phyloP scores from a whole-genome alignment of 1,284 basidiomycete species.

The Tilletia walkeri region DNA sequence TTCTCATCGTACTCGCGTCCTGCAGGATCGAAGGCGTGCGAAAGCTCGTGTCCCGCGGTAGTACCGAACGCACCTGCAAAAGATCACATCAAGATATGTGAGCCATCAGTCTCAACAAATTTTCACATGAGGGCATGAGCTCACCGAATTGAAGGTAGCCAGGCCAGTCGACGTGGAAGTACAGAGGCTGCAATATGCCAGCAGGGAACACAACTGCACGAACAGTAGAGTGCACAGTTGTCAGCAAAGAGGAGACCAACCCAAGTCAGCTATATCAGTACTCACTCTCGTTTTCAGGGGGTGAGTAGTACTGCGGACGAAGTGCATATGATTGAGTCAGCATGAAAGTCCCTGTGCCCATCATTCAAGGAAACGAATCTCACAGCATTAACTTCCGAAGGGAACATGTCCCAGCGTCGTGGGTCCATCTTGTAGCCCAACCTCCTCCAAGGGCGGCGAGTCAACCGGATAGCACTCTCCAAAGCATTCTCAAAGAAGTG shows the following conservation, averaged over 20 bases:
- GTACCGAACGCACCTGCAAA: conserved; percentile 38
- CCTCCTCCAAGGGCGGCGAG: conserved; percentile 62
- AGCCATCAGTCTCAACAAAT: background rate
- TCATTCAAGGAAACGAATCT: conserved; percentile 63
- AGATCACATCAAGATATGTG: background rate
- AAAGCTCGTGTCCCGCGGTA: conserved; percentile 47
- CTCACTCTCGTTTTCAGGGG: conserved; percentile 61
- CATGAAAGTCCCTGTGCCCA: background rate
- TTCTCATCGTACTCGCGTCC: conserved; percentile 67
- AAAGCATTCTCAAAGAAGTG: conserved; percentile 84
- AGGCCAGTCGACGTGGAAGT: conserved; percentile 84
- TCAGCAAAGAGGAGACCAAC: background rate
- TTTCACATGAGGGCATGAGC: conserved; percentile 73
- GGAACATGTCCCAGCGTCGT: conserved; percentile 83
- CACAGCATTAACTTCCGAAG: conserved; percentile 61
- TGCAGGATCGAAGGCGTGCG: conserved; percentile 90
- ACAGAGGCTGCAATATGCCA: conserved; percentile 87
- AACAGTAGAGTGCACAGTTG: background rate
- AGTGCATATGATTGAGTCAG: too few species aligned
- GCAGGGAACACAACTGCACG: conserved; percentile 79
- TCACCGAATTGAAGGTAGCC: conserved; percentile 79
- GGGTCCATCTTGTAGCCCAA: conserved; percentile 62
- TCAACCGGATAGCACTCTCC: conserved; percentile 60
- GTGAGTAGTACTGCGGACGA: conserved; percentile 40
- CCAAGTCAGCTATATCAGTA: background rate